Conservation (phyloP, 1,284 basidiomycete genomes). For the Trametes hirsuta region DNA sequence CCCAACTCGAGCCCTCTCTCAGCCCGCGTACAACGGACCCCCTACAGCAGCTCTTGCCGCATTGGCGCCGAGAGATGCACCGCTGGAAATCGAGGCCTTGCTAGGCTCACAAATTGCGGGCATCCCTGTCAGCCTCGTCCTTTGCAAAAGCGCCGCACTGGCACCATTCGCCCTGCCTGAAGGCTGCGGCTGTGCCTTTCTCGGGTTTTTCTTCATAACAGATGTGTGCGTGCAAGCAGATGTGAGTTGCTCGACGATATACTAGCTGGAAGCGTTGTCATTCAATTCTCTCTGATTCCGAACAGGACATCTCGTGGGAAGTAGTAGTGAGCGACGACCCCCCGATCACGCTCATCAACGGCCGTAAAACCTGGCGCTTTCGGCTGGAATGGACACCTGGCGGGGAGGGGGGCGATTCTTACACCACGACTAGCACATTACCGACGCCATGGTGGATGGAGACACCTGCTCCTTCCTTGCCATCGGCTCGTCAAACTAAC, state of each 20-base stretch:
- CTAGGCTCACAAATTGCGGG: not conserved
- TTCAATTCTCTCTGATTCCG: not conserved
- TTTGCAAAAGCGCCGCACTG: constrained; percentile 19
- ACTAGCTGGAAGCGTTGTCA: too few relatives aligned
- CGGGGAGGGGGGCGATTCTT: constrained; percentile 22
- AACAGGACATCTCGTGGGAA: not conserved
- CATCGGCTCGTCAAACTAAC: not conserved
- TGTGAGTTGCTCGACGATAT: not conserved
- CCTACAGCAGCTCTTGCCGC: not conserved
- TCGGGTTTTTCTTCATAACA: constrained; percentile 25
- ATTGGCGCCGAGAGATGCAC: not conserved
- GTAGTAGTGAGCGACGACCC: not conserved
- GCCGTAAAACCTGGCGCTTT: constrained; percentile 17
- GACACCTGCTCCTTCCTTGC: not conserved
- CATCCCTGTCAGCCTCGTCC: constrained; percentile 20
- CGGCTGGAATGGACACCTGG: constrained; percentile 27
- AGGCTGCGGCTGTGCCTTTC: constrained; percentile 21
- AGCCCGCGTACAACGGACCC: too few relatives aligned
- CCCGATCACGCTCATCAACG: not conserved
- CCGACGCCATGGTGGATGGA: constrained; percentile 24
- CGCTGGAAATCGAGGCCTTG: constrained; percentile 23
- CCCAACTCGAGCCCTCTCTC: not conserved
- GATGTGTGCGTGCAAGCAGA: constrained; percentile 1
- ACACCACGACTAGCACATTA: not conserved
- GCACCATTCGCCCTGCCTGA: constrained; percentile 17